Evolutionary conservation across 805 yeast genomes (phyloP), one percentile per base, ranked within the genome.

Genomic region (Ogataea saltuana): DNA sequence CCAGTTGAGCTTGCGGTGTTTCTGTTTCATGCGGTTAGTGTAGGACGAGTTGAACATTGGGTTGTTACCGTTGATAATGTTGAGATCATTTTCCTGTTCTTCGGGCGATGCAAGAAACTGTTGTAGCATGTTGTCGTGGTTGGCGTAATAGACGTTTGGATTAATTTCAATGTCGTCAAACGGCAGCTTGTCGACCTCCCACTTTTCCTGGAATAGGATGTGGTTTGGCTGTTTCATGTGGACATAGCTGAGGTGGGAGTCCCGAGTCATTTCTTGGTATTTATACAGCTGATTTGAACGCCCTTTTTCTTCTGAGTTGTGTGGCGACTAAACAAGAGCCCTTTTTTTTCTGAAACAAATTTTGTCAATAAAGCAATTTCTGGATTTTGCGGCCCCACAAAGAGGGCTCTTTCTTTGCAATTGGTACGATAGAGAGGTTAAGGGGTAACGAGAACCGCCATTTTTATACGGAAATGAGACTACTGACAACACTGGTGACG

Each of bases 131-230:
- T 62, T 61, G 8, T 50, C 53, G 22, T 49, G 44, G 9, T 50
- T 44, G 35, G 43, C 39, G 33, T 42, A 46, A 19, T 45, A 49
- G 5, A 41, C 39, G 10, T 42, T 42, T 13, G 56, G 49, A 23
- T 54, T 53, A 22, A 63, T 46, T 13, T 63, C 68, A 2, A 65
- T 54, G 33, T 64, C 69, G 34, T 64, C 69, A 47, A 48, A 64
- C 2, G 61, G 59, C 13, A 64, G 42, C 19, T 43, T 50, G 29
- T 63, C 66, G 4, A 47, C 33, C 7, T 59, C 60, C 70, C 69
- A 65, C 22, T 48, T 53, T 42, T 65, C 68, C 22, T 49, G 51
- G 37, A 59, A 62, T 5, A 63, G 35, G n/a, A 62, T 58, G 39
- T 59, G 58, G 9, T 49, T 50, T 2, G 63, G 65, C 17, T 59